phyloP scores from a whole-genome alignment of 768 basidiomycete species.

The Mycena sanguinolenta region DNA sequence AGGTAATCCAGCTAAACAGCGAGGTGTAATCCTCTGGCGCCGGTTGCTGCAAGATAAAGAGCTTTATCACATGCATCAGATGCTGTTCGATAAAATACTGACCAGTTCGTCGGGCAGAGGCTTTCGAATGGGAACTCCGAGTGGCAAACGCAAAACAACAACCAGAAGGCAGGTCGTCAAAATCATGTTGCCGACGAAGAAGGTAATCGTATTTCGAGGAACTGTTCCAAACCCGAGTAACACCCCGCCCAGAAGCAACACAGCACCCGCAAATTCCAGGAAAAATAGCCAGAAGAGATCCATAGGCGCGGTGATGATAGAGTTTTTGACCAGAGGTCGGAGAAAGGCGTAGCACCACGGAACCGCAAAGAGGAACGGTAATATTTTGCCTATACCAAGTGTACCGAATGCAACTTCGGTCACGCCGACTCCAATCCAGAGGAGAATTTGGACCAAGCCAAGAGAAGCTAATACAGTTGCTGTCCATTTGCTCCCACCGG shows the following conservation, averaged over 20 bases:
- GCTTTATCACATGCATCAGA: neutral
- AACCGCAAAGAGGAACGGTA: neutral
- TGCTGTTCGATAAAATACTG: neutral
- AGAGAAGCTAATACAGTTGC: neutral
- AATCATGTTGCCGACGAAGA: neutral
- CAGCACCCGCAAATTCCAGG: neutral
- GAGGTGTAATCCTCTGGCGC: slow-evolving; percentile 81
- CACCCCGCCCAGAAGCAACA: neutral
- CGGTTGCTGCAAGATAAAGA: neutral
- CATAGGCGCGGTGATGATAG: neutral
- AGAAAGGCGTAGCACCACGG: neutral
- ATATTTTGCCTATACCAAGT: neutral
- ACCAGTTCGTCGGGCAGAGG: neutral
- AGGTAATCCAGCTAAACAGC: slow-evolving; percentile 78
- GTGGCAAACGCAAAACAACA: slow-evolving; percentile 5
- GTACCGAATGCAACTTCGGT: neutral
- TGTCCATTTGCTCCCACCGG: neutral
- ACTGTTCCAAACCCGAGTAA: neutral
- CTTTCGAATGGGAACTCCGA: neutral
- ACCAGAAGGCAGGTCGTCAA: neutral
- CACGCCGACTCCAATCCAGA: slow-evolving; percentile 1
- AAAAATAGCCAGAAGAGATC: neutral
- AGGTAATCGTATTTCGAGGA: neutral
- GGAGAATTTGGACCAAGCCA: neutral
- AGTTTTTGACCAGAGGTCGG: neutral